Base-by-base conservation (phyloP, 805 yeast genomes). In the Huiozyma naganishii region DNA sequence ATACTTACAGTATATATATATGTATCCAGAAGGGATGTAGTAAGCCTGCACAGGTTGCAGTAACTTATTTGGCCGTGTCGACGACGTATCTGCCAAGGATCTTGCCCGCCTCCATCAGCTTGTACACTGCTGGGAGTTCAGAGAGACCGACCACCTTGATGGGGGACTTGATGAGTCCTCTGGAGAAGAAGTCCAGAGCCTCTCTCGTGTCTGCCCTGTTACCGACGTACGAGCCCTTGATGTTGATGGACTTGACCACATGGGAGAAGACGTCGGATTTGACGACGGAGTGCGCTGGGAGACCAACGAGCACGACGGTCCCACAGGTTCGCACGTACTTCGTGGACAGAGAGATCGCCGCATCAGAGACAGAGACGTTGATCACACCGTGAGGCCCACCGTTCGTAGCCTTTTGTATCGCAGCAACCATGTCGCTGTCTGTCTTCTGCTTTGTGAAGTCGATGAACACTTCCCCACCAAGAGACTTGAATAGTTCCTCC, bases 171-270 rank as follows among this genome's bases (percentile, higher is more conserved):
- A 80, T 78, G 54, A 76, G 66, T 44, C 87, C 87, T 65, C 85
- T 72, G 46, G 71, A 48, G 60, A 78, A 80, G 72, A 80, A 80
- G 55, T 80, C 85, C 45, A 80, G 59, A 40, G 87, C 87, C 65
- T 80, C 88, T 59, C 72, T 64, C 9, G 94, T 75, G 64, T 86
- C 95, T 44, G 82, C 83, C 66, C 94, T 79, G 75, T 83, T 84
- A 49, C 95, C 95, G 45, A 86, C 95, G 57, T 83, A 83, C 28
- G 94, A 83, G 48, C 92, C 94, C 61, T 71, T 74, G 61, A 85
- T 79, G 57, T 70, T 69, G 60, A 83, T 70, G 35, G 84, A 76
- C 64, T 74, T 81, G 50, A 82, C 79, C 43, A 85, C 94, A 37
- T 82, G 77, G 37, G 72, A 69, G 67, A 83, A 80, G 40, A 85